phyloP scores from a whole-genome alignment of 1,284 basidiomycete genomes.

The Peniophora sp. region DNA sequence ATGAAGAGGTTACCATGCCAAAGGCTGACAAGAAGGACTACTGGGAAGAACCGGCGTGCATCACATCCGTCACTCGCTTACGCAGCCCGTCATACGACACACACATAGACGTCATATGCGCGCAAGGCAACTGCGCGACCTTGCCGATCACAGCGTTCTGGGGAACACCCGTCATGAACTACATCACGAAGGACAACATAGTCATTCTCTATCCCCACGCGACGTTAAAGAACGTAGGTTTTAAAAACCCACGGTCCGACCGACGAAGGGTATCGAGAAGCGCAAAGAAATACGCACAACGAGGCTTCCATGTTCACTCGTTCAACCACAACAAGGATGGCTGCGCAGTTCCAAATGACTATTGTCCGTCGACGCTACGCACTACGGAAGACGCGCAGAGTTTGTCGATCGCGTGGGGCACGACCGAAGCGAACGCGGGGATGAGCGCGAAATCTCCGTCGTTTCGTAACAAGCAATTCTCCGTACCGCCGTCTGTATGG shows the following conservation, averaged over 20 bases:
- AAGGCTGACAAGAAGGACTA: not conserved
- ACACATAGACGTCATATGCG: not conserved
- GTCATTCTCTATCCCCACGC: not conserved
- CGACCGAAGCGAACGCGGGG: no score
- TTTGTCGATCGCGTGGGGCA: no score
- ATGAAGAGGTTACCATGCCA: not conserved
- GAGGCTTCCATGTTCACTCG: no score
- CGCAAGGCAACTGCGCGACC: not conserved
- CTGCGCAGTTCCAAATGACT: no score
- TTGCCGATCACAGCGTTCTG: not conserved
- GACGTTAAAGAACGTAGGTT: not conserved
- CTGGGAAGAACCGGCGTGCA: not conserved
- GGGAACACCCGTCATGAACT: not conserved
- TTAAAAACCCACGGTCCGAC: not conserved
- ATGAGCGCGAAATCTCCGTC: no score
- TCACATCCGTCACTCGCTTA: not conserved
- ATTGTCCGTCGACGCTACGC: no score
- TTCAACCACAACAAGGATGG: no score
- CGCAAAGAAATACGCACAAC: no score
- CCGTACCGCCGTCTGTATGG: no score
- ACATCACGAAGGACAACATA: not conserved
- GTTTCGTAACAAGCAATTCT: no score
- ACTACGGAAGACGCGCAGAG: no score
- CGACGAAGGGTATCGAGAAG: no score
- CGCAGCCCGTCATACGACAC: not conserved